Conservation (phyloP, 1,284 basidiomycete species). For the Malassezia equina region DNA sequence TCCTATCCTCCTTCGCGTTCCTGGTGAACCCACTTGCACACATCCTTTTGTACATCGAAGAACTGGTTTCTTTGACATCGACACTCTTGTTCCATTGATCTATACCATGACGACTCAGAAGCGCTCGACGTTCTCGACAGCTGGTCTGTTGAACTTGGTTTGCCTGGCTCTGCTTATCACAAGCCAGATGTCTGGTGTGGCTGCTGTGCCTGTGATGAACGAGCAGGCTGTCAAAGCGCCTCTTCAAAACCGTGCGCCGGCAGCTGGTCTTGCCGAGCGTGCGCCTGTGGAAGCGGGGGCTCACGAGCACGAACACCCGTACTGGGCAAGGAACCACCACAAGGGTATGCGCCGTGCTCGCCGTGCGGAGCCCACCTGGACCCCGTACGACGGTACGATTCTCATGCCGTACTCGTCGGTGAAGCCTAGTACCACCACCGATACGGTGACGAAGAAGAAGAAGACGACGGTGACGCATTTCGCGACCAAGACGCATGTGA, state of each 20-base stretch:
- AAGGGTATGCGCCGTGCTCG: slow-evolving; percentile 7
- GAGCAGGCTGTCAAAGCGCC: not conserved
- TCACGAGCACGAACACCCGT: not conserved
- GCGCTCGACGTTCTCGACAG: slow-evolving; percentile 8
- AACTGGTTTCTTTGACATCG: slow-evolving; percentile 16
- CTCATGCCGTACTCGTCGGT: not conserved
- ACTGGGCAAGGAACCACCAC: not conserved
- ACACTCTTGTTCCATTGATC: not conserved
- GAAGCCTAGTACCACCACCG: not conserved
- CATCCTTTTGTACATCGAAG: slow-evolving; percentile 1
- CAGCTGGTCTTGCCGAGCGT: not conserved
- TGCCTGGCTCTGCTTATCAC: slow-evolving; percentile 13
- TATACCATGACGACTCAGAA: slow-evolving; percentile 4
- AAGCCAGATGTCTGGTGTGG: slow-evolving; percentile 3
- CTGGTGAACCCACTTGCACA: slow-evolving; percentile 12
- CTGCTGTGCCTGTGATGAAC: not conserved
- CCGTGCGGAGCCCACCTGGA: slow-evolving; percentile 17
- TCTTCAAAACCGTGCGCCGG: not conserved
- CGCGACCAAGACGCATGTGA: not conserved
- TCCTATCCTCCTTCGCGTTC: slow-evolving; percentile 8
- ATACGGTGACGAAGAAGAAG: slow-evolving; percentile 4
- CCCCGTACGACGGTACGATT: slow-evolving; percentile 13
- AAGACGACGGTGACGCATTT: slow-evolving; percentile 7
- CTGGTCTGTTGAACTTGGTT: slow-evolving; percentile 9
- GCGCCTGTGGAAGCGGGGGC: not conserved